Conservation (phyloP, 495 filamentous ascomycete genomes). For the Venustampulla echinocandica region DNA sequence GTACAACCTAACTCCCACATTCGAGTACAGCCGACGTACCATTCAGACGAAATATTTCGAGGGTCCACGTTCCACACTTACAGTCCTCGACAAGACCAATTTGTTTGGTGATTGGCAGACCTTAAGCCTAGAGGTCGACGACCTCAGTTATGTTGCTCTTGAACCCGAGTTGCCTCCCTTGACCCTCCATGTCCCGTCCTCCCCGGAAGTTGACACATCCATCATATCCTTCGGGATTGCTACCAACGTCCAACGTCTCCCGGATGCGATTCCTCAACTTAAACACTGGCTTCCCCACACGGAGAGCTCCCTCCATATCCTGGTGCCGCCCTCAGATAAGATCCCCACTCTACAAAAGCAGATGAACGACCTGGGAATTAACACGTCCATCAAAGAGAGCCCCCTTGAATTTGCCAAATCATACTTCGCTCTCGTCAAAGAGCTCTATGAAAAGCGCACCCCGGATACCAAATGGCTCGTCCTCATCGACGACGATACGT, state of each 20-base stretch:
- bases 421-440: slow-evolving; percentile 54
- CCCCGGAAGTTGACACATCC: slow-evolving; percentile 11
- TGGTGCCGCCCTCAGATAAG: slow-evolving; percentile 43
- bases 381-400: slow-evolving; percentile 46
- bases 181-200: slow-evolving; percentile 5
- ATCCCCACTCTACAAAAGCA: slow-evolving; percentile 15
- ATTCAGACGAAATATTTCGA: slow-evolving; percentile 7
- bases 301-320: slow-evolving; percentile 44
- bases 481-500: slow-evolving; percentile 67
- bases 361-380: slow-evolving; percentile 37
- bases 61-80: slow-evolving; percentile 7
- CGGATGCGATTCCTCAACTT: slow-evolving; percentile 46
- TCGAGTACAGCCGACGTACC: slow-evolving; percentile 11
- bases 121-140: background rate
- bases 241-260: slow-evolving; percentile 44
- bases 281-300: slow-evolving; percentile 54
- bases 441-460: slow-evolving; percentile 43
- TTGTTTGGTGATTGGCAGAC: slow-evolving; percentile 1
- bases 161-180: background rate
- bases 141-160: slow-evolving; percentile 3
- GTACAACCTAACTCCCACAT: slow-evolving; percentile 2
- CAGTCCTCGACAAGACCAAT: slow-evolving; percentile 7
- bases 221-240: slow-evolving; percentile 47
- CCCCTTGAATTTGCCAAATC: slow-evolving; percentile 50
- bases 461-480: slow-evolving; percentile 54